These are phyloP conservation scores for Populus pruinosa DNA, from an alignment of 345 rosid species.

Conservation along the genomic window DNA sequence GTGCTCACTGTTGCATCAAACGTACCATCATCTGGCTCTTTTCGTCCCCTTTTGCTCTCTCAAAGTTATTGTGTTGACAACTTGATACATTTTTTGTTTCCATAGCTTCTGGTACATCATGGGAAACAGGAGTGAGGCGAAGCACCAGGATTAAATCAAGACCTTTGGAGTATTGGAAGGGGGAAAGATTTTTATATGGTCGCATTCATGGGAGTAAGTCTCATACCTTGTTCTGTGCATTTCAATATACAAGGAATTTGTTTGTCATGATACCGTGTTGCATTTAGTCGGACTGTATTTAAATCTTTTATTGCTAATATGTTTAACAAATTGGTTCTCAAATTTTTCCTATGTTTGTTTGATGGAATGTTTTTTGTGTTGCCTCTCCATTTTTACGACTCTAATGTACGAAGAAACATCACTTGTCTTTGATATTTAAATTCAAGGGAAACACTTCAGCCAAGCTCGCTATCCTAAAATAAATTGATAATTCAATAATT, in stretches of 20 bases:
- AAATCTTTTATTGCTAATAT: not conserved
- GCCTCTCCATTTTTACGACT: too few species aligned
- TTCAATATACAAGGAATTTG: not conserved
- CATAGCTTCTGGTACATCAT: slow-evolving; percentile 62
- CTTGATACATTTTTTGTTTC: not conserved
- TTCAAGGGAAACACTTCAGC: not conserved
- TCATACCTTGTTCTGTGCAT: slow-evolving; percentile 22
- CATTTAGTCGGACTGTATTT: not conserved
- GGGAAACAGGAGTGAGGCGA: slow-evolving; percentile 57
- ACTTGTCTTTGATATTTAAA: not conserved
- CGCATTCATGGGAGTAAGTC: slow-evolving; percentile 82
- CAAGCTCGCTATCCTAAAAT: not conserved
- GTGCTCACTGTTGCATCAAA: slow-evolving; percentile 35
- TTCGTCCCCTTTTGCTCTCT: not conserved
- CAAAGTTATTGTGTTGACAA: not conserved
- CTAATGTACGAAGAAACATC: not conserved
- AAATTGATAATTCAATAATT: not conserved
- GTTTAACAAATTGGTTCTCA: not conserved
- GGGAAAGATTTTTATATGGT: slow-evolving; percentile 86
- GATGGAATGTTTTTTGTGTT: not conserved
- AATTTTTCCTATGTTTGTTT: not conserved
- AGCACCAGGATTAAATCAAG: slow-evolving; percentile 88
- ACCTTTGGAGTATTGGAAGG: slow-evolving; percentile 93
- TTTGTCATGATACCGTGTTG: not conserved
- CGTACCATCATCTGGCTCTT: not conserved